Evolutionary conservation across 208 protist genomes (phyloP), one percentile per base, ranked within the genome.

Genomic region (Leishmania amazonensis): DNA sequence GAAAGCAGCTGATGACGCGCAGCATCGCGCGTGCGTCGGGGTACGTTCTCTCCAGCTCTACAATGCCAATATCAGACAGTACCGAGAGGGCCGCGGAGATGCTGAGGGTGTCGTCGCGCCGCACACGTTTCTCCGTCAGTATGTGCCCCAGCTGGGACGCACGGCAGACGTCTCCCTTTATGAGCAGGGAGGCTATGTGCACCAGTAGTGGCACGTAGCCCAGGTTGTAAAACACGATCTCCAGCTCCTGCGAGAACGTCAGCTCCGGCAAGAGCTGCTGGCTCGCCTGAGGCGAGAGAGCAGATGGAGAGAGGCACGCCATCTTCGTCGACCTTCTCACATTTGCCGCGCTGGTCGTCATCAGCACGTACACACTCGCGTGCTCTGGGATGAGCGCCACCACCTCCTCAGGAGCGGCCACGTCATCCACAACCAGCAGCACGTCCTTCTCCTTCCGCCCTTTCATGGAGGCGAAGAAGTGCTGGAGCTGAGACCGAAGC

Each of bases 361-460:
- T 67, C 9, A 97, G 54, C 47, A 92, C 86, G 76, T 93, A 95
- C 42, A 97, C 81, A 57, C 91, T 88, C 35, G 75, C 49, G 75
- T 96, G 93, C n/a, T 87, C 80, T 0, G 94, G 93, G 40, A 97
- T 76, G 9, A 83, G 72, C 45, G 35, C 11, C 9, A 93, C 47
- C 1, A 80, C 85, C 47, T 67, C 77, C 51, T 79, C 82, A 3
- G 86, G 83, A 49, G 93, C 76, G 28, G 51, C 54, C 1, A 91
- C 89, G 60, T 95, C 92, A 76, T 98, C 95, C n/a, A 98, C 40
- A 24, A 98, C 90, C 11, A 98, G 79, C 21, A 98, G 85, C 49
- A 96, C 92, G 78, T 96, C 89, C 76, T 89, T 91, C 81, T 98
- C 93, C 72, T 74, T 91, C 13, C 95, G 89, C 17, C 89, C 92